phyloP scores from a whole-genome alignment of 805 yeast species.

The Kregervanrija fluxuum region DNA sequence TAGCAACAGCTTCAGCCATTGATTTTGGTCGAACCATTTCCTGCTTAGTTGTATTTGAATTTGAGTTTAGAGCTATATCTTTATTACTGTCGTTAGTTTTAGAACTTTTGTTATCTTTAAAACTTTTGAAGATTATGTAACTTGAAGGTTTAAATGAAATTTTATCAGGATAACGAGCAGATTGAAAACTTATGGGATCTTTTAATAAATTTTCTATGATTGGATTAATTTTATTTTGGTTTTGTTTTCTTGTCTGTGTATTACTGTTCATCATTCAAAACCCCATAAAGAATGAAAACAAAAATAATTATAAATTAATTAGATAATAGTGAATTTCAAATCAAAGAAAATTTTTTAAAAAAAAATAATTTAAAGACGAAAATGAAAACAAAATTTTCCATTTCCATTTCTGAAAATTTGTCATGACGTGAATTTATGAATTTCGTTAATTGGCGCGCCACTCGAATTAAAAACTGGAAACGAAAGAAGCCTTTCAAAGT shows the following conservation, averaged over 20 bases:
- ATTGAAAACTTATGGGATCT: slow-evolving; percentile 55
- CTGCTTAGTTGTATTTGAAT: slow-evolving; percentile 5
- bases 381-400: no score
- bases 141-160: slow-evolving; percentile 38
- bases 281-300: no score
- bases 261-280: no score
- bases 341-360: no score
- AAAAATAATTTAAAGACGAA: no score
- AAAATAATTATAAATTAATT: no score
- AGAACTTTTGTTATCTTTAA: slow-evolving; percentile 1
- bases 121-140: slow-evolving; percentile 36
- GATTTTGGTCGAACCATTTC: slow-evolving; percentile 33
- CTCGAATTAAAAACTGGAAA: no score
- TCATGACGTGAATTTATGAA: no score
- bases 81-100: background rate
- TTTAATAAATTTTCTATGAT: slow-evolving; percentile 32
- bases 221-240: slow-evolving; percentile 2
- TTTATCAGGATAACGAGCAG: slow-evolving; percentile 50
- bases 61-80: background rate
- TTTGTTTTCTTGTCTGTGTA: background rate
- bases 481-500: no score
- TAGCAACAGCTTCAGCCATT: slow-evolving; percentile 54
- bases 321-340: no score
- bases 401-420: no score
- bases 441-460: no score